Conservation (phyloP, 2,329 filamentous ascomycete species). For the Dothidotthia symphoricarpi region DNA sequence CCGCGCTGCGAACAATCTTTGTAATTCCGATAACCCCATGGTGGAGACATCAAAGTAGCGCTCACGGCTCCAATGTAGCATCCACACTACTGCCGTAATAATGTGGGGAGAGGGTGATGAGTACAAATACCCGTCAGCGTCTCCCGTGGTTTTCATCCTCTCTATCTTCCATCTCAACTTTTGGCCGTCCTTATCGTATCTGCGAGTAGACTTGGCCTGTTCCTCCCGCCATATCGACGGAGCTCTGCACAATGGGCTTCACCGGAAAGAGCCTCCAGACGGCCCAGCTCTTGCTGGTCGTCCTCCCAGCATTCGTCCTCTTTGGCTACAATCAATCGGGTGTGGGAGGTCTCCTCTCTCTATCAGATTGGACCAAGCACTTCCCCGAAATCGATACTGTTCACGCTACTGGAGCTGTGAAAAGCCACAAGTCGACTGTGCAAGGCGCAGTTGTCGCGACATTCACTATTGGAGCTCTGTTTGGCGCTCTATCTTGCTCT, state of each 20-base stretch:
- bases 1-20: background rate
- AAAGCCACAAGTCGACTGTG: constrained; percentile 47
- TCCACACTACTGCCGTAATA: constrained; percentile 14
- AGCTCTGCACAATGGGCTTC: constrained; percentile 13
- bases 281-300: constrained; percentile 40
- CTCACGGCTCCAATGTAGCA: constrained; percentile 3
- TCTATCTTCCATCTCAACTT: constrained; percentile 6
- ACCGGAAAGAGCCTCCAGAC: constrained; percentile 29
- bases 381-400: constrained; percentile 54
- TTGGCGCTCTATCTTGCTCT: constrained; percentile 48
- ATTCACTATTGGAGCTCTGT: constrained; percentile 49
- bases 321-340: constrained; percentile 56
- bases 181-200: constrained; percentile 3
- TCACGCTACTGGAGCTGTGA: constrained; percentile 43
- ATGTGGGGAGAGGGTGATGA: constrained; percentile 19
- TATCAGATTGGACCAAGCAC: constrained; percentile 42
- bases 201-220: constrained; percentile 6
- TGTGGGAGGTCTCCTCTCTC: constrained; percentile 49
- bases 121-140: constrained; percentile 19
- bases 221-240: background rate
- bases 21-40: constrained; percentile 10
- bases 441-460: constrained; percentile 49
- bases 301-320: constrained; percentile 47
- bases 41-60: constrained; percentile 11
- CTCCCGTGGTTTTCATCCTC: constrained; percentile 5